Percentiles rank a stretch among this genome's conserved stretches.
Conservation (phyloP, 2,329 filamentous ascomycete genomes). For the Aspergillus sp. region DNA sequence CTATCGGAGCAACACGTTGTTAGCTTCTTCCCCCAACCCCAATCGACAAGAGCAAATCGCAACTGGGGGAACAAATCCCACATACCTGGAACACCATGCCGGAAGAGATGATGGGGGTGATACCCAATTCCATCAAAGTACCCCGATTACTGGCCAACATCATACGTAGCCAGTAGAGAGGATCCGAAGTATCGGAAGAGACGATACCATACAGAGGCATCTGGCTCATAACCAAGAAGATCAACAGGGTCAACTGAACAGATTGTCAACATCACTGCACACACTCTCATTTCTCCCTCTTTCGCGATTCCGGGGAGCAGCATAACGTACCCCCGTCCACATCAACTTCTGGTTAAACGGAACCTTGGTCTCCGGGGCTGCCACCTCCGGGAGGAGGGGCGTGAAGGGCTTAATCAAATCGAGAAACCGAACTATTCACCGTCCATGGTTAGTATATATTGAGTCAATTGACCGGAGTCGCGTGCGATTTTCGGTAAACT, state of each 20-base stretch:
- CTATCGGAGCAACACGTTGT: slow-evolving; percentile 24
- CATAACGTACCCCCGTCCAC: slow-evolving; percentile 64
- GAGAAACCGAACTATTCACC: slow-evolving; percentile 79
- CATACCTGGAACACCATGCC: slow-evolving; percentile 94
- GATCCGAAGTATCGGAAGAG: slow-evolving; percentile 95
- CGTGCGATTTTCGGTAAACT: slow-evolving; percentile 30
- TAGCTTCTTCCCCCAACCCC: too few relatives aligned
- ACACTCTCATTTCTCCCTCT: slow-evolving; percentile 2
- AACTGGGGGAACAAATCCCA: not conserved
- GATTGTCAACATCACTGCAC: slow-evolving; percentile 9
- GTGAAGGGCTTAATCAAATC: slow-evolving; percentile 99
- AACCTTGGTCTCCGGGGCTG: slow-evolving; percentile 95
- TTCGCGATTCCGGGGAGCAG: not conserved
- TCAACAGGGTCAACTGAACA: slow-evolving; percentile 70
- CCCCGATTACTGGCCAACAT: slow-evolving; percentile 98
- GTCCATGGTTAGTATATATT: slow-evolving; percentile 7
- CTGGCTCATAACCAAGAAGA: slow-evolving; percentile 99
- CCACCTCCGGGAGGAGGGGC: slow-evolving; percentile 98
- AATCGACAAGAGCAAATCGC: not conserved
- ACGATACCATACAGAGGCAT: slow-evolving; percentile 99
- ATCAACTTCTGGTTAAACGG: slow-evolving; percentile 98
- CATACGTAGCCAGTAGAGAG: slow-evolving; percentile 99
- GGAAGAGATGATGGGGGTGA: slow-evolving; percentile 97
- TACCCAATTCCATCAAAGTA: slow-evolving; percentile 91
- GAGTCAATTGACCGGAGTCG: slow-evolving; percentile 23